These are phyloP conservation scores for Xylaria acuta DNA, from an alignment of 495 filamentous ascomycete species.

Conservation along the genomic window DNA sequence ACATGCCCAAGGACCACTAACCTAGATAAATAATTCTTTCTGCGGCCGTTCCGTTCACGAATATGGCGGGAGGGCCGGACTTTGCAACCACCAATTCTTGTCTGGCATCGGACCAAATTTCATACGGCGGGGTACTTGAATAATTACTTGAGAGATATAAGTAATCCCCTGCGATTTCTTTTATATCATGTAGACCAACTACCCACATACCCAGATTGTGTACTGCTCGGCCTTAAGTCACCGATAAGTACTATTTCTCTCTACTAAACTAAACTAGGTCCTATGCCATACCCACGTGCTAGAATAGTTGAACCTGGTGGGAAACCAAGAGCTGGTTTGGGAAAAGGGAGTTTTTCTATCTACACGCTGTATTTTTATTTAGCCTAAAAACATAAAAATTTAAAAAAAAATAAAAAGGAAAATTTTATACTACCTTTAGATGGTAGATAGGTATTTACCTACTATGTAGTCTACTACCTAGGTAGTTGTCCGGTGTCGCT, in stretches of 20 bases:
- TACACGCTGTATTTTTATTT: background rate
- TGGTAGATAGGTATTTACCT: background rate
- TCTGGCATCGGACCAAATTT: constrained; percentile 5
- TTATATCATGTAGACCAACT: no score
- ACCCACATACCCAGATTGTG: no score
- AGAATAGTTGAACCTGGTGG: background rate
- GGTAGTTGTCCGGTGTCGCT: constrained; percentile 14
- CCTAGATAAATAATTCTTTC: background rate
- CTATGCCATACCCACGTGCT: constrained; percentile 21
- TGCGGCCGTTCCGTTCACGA: background rate
- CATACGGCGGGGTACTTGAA: background rate
- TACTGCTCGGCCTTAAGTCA: constrained; percentile 14
- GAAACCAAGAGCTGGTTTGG: background rate
- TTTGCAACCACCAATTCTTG: background rate
- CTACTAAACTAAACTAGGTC: background rate
- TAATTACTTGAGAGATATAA: background rate
- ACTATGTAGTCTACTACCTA: no score
- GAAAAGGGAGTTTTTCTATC: background rate
- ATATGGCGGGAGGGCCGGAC: background rate
- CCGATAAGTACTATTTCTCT: no score
- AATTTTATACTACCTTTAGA: background rate
- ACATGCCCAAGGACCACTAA: background rate
- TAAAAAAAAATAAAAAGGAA: background rate
- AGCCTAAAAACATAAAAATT: background rate
- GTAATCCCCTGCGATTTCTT: background rate